Evolutionary conservation across 768 basidiomycete genomes (phyloP), one percentile per base, ranked within the genome.

Genomic region (Xerocomellus intermedius): DNA sequence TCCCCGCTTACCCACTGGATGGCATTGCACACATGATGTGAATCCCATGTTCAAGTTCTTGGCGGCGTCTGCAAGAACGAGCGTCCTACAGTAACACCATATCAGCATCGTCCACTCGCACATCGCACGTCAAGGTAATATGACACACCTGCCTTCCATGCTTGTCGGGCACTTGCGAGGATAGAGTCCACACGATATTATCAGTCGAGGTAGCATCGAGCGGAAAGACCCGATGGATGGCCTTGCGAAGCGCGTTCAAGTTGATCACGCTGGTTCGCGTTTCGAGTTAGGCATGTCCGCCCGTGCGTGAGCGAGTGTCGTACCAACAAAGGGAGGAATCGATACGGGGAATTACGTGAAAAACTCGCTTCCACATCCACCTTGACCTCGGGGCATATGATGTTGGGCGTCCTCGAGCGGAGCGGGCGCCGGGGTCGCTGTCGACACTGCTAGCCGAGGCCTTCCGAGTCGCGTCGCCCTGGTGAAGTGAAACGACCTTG

Each of bases 401-500:
- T 24, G 4, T 24, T 24, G 24, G 24, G 4, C 4, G 24, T 24
- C 24, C 24, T 24, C 24, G 2, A 24, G 24, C 4, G 37, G 9
- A 9, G 37, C 94, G 2, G 96, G 96, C 47, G 90, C 94, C 0
- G 96, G 97, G 41, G 88, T 94, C 19, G 96, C 95, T 9, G 81
- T 99, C 13, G 96, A 98, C 70, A 97, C 96, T 42, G 94, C 90
- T 6, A 90, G 85, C 65, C 76, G 96, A 53, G 95, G 97, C 0
- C 77, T 99, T 42, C n/a, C n/a, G n/a, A n/a, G n/a, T n/a, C 91
- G 85, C 67, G 96, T 98, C 16, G 96, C 92, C 0, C 76, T 98
- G 55, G 94, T 98, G 1, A 97, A 99, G 65, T 75, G 93, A 43
- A 89, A 91, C 59, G 96, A 99, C 69, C 98, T 96, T 59, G 82